Evolutionary conservation across 73 alveolate genomes (phyloP).

Genomic region (Paramecium primaurelia): DNA sequence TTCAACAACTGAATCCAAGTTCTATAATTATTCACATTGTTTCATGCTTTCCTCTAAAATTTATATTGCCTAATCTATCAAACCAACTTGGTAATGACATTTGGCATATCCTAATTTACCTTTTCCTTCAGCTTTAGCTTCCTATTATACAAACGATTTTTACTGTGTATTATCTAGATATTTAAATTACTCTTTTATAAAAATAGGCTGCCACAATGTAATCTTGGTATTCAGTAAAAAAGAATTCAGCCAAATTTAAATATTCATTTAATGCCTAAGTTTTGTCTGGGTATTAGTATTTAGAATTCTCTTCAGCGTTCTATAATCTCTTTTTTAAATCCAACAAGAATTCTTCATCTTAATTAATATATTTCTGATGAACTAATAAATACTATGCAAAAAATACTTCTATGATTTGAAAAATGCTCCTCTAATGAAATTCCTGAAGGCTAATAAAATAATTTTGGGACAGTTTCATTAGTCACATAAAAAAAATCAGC

Average conservation of each 20-base stretch:
- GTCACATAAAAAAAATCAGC: constrained; percentile 56
- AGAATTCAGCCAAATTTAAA: constrained; percentile 50
- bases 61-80: constrained; percentile 41
- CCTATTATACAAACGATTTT: not conserved
- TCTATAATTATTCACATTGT: constrained; percentile 2
- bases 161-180: constrained; percentile 28
- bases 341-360: constrained; percentile 37
- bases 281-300: constrained; percentile 45
- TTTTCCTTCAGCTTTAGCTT: constrained; percentile 49
- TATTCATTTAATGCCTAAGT: constrained; percentile 41
- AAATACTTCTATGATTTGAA: not conserved
- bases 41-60: constrained; percentile 52
- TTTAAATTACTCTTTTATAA: constrained; percentile 49
- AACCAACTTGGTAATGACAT: constrained; percentile 49
- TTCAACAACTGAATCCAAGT: constrained; percentile 44
- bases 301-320: constrained; percentile 51
- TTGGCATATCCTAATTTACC: constrained; percentile 57
- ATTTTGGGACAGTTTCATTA: constrained; percentile 18
- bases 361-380: not conserved
- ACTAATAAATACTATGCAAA: not conserved
- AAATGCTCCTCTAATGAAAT: constrained; percentile 39
- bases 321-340: constrained; percentile 44
- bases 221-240: constrained; percentile 46
- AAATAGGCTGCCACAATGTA: constrained; percentile 52
- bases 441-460: not conserved